Evolutionary conservation across 176 grass and related monocot genomes (phyloP), one percentile per base, ranked within the genome.

Genomic region (Triticum turgidum): DNA sequence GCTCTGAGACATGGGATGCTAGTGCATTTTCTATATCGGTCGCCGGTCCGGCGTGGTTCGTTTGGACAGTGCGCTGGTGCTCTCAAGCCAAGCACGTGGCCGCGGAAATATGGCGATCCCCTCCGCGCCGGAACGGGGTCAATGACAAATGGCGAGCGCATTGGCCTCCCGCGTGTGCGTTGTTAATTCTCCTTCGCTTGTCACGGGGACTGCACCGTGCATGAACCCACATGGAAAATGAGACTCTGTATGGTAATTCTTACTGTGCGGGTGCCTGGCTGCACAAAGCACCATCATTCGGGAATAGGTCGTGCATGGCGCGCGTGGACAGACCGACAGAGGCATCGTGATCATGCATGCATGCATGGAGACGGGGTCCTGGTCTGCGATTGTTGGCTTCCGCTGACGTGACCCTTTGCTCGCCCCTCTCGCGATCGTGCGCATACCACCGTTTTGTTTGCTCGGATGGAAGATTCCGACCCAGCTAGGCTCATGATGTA

Each of bases 61-160:
- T 58, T 58, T 66, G 71, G 11, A 1, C 33, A 32, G 32, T 59
- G 63, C 22, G 11, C 51, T 54, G 51, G 51, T 6, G 51, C 5
- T 54, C 51, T 54, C 51, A 54, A 6, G 15, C 51, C 51, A 54
- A 4, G 1, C 51, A 6, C 51, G 51, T 18, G 51, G 51, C 51
- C 51, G 51, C 51, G 51, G 51, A 54, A 54, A 54, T 54, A 18
- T 54, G 51, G 51, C 51, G 15, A 7, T 54, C 51, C 51, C 51
- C 5, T 54, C 51, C 9, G 74, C 76, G 59, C 41, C 72, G 63
- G 78, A 86, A 13, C 63, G 54, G 84, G 79, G 79, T 79, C 84
- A 79, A 58, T 66, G 74, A 11, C 37, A 41, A 64, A 13, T 74
- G 41, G 17, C 65, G 7, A 34, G 34, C 18, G 5, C 71, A 84